Conservation (phyloP, 768 basidiomycete species). For the Termitomyces sp. region DNA sequence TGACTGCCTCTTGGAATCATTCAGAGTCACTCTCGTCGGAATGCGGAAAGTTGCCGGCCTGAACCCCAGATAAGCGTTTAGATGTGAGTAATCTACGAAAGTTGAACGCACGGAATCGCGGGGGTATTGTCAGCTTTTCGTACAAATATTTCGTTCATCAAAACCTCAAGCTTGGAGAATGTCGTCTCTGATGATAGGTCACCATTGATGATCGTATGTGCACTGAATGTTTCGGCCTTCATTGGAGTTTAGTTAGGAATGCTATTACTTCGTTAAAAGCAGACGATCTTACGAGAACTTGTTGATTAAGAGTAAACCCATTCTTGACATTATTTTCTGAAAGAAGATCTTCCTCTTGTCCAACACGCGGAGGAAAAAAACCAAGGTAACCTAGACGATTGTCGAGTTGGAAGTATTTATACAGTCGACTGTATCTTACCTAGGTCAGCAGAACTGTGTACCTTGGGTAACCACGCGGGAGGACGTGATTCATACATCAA, state of each 20-base stretch:
- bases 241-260: background rate
- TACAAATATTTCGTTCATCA: conserved; percentile 72
- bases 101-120: conserved; percentile 52
- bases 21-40: conserved; percentile 77
- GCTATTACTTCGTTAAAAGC: background rate
- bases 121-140: conserved; percentile 54
- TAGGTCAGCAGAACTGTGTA: conserved; percentile 63
- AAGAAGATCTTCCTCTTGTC: conserved; percentile 71
- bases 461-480: conserved; percentile 66
- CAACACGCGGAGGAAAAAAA: conserved; percentile 68
- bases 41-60: conserved; percentile 71
- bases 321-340: conserved; percentile 59
- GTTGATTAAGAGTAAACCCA: conserved; percentile 49
- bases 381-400: conserved; percentile 59
- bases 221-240: conserved; percentile 64
- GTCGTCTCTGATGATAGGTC: conserved; percentile 45
- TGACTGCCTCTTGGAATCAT: conserved; percentile 69
- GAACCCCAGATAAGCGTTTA: background rate
- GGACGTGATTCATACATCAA: conserved; percentile 63
- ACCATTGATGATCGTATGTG: conserved; percentile 45
- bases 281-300: conserved; percentile 49
- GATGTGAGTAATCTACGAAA: background rate
- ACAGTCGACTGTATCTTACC: conserved; percentile 29
- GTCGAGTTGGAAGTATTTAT: background rate
- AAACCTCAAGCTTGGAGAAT: conserved; percentile 56